Evolutionary conservation across 2,329 filamentous ascomycete species (phyloP), one percentile per base, ranked within the genome.

Genomic region (Elsinoe fawcettii): DNA sequence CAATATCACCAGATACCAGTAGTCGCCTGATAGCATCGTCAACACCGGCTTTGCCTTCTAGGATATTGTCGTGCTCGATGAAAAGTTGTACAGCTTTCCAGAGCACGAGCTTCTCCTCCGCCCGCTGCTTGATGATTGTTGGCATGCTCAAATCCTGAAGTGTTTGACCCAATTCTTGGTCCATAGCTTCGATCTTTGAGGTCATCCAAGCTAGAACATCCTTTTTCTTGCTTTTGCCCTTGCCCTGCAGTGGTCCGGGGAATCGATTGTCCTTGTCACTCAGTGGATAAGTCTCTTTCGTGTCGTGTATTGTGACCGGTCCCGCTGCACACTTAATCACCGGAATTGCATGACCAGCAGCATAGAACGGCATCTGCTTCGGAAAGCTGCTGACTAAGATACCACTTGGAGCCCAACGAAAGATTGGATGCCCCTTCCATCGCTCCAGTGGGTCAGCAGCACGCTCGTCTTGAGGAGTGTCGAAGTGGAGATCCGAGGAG

Each of bases 161-260:
- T 56, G 72, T 77, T 64, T 43, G 63, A 8, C 77, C 71, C 3
- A 71, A 62, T 32, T 72, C 68, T 53, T 69, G 80, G 67, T 95
- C 88, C 34, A 96, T 73, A 0, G 75, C 75, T 36, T 88, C 85
- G 57, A 97, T 92, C 55, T 86, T 89, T 59, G 80, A 76, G 3
- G 79, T 81, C 44, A 99, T 77, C 93, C 95, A 99, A 1, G 82
- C 72, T 43, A 91, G 65, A 0, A 90, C 81, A 56, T 99, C 92
- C 75, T 97, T 99, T 78, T 99, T 99, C 78, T 95, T 97, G 1
- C 86, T 84, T 77, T 96, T 97, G 1, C 85, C 84, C 68, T 96
- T 97, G 39, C 84, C 81, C 70, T 87, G 90, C 25, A 99, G 75
- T 2, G 95, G 93, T 0, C 93, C 93, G 0, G 93, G 93, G 66